Base-by-base conservation (phyloP, 106 monocot species). In the Allium sativum region DNA sequence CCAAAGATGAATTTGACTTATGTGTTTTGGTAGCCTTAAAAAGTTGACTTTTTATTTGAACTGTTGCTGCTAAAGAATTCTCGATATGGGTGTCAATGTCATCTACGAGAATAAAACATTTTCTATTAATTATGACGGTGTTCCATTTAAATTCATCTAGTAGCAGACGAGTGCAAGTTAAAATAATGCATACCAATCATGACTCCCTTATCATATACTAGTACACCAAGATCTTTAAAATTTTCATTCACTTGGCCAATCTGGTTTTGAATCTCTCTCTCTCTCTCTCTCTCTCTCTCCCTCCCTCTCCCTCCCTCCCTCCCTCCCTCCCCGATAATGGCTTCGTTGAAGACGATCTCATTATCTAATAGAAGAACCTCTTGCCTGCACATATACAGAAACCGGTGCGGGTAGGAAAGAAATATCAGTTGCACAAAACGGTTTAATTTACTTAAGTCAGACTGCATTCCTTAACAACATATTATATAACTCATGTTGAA, bases 161-260 rank as follows among this genome's bases (percentile, higher is more conserved):
- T 31, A 31, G 31, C 31, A 31, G 31, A 31, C 2, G 31, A 3
- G 31, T 58, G 22, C 20, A 21, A 8, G 31, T 31, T n/a, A 31
- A 31, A 31, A 31, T 31, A 31, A 31, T 3, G 12, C 21, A 20
- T 56, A 56, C 55, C 55, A 56, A 56, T 56, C 55, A 56, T 56
- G 22, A 20, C 55, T 56, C 55, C 55, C 21, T 56, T 19, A 56
- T 56, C 55, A 56, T 56, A 20, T 11, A 56, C 55, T 5, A 56
- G 55, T 7, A 56, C 55, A 21, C 20, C 55, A 11, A 56, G 55
- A 21, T 56, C 90, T 52, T 90, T 96, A 45, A 96, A 96, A 6
- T 87, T 87, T 65, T 87, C 95, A 64, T 96, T 84, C 13, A 96
- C 90, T 58, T 96, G 87, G 56, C 90, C 87, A 69, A 96, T 96